phyloP scores from a whole-genome alignment of 345 rosid genomes.

The Hibiscus tridactylites region DNA sequence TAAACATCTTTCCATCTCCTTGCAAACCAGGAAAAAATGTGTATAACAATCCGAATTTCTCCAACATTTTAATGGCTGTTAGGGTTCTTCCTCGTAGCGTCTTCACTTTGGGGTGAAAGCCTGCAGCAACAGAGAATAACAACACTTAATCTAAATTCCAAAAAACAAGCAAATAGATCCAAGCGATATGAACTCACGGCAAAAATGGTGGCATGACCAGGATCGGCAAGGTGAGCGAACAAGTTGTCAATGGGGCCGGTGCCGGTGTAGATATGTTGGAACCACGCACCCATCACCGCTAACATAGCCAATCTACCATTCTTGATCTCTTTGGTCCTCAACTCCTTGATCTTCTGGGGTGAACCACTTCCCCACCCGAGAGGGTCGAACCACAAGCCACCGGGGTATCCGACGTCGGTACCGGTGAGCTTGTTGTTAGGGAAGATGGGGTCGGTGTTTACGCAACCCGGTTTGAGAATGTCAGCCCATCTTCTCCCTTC shows the following conservation, averaged over 20 bases:
- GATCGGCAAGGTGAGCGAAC: constrained; percentile 94
- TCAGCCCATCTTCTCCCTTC: background rate
- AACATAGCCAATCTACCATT: constrained; percentile 95
- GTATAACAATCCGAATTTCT: background rate
- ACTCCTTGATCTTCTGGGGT: constrained; percentile 72
- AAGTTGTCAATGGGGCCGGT: constrained; percentile 96
- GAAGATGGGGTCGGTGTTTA: constrained; percentile 15
- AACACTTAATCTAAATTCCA: constrained; percentile 6
- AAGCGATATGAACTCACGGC: constrained; percentile 41
- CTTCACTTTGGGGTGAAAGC: constrained; percentile 82
- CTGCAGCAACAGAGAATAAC: constrained; percentile 30
- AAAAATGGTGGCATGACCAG: constrained; percentile 89
- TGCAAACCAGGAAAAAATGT: background rate
- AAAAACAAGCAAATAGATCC: background rate
- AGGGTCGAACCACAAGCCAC: constrained; percentile 96
- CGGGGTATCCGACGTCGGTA: constrained; percentile 94
- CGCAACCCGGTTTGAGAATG: constrained; percentile 65
- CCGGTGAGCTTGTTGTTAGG: constrained; percentile 21
- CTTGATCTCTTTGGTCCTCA: constrained; percentile 95
- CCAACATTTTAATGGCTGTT: background rate
- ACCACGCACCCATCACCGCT: constrained; percentile 99
- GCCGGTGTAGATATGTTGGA: constrained; percentile 96
- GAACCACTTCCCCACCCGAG: constrained; percentile 90
- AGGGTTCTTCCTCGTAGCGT: background rate
- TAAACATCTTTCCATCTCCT: constrained; percentile 12